Evolutionary conservation across 73 alveolate species (phyloP).

Genomic region (Stentor coeruleus): DNA sequence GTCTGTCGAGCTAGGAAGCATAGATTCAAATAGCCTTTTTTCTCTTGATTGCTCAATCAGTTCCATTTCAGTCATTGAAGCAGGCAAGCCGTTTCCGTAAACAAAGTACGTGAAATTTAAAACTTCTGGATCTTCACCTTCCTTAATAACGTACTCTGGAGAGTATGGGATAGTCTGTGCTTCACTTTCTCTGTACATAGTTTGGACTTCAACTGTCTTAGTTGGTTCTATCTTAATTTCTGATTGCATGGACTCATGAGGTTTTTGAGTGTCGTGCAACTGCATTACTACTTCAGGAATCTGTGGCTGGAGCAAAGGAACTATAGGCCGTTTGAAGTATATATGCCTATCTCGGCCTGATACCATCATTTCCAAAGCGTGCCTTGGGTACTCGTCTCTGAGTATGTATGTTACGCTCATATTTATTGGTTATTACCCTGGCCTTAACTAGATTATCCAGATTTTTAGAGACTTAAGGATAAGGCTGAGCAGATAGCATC

Average conservation of each 20-base stretch:
- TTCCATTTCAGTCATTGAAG: constrained; percentile 95
- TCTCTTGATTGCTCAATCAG: constrained; percentile 95
- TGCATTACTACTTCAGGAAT: constrained; percentile 36
- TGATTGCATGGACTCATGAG: constrained; percentile 35
- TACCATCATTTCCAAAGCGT: constrained; percentile 28
- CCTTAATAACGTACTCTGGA: constrained; percentile 82
- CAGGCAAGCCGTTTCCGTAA: constrained; percentile 97
- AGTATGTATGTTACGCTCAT: constrained; percentile 32
- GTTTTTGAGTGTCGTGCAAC: constrained; percentile 28
- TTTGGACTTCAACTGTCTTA: constrained; percentile 56
- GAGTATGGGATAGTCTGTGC: constrained; percentile 98
- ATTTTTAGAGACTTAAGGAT: no score
- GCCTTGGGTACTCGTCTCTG: constrained; percentile 4
- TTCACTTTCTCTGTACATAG: constrained; percentile 89
- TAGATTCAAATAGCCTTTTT: constrained; percentile 93
- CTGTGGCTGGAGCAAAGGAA: constrained; percentile 45
- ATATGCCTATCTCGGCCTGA: constrained; percentile 42
- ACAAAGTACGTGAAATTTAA: constrained; percentile 81
- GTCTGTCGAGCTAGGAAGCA: constrained; percentile 96
- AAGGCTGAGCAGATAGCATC: no score
- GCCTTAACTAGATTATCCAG: no score
- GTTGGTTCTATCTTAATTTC: constrained; percentile 29
- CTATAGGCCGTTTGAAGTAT: constrained; percentile 56
- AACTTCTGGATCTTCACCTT: constrained; percentile 91
- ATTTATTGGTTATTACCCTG: no score